Conservation (phyloP, 2,329 filamentous ascomycete genomes). For the Diaporthe sp. region DNA sequence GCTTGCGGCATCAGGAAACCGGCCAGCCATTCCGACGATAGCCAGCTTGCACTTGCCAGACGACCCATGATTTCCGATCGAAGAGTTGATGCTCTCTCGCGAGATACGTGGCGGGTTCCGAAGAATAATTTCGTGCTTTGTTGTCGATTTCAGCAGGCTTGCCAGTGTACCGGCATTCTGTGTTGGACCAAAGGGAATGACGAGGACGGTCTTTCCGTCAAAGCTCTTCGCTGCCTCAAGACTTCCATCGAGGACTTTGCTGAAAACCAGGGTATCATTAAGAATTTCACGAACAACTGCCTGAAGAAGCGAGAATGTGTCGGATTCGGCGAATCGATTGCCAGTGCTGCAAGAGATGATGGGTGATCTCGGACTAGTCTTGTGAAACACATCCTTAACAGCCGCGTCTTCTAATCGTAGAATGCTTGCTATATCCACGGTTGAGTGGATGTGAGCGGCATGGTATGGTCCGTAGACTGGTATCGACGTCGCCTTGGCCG, state of each 20-base stretch:
- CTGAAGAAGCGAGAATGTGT: constrained; percentile 58
- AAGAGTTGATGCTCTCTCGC: constrained; percentile 50
- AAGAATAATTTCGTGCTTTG: constrained; percentile 58
- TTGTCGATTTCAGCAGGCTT: constrained; percentile 57
- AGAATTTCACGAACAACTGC: constrained; percentile 63
- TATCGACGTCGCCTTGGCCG: constrained; percentile 60
- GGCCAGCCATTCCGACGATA: constrained; percentile 86
- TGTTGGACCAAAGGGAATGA: constrained; percentile 65
- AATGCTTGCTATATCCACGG: constrained; percentile 59
- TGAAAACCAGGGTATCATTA: constrained; percentile 62
- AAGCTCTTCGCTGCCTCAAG: constrained; percentile 58
- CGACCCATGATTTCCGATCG: constrained; percentile 62
- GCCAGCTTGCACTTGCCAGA: constrained; percentile 77
- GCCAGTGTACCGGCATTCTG: constrained; percentile 62
- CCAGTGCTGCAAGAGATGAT: constrained; percentile 67
- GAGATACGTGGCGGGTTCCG: constrained; percentile 53
- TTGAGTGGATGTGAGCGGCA: constrained; percentile 65
- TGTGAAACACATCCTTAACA: constrained; percentile 55
- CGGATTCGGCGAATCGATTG: constrained; percentile 54
- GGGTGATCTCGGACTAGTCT: constrained; percentile 59
- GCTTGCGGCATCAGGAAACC: constrained; percentile 80
- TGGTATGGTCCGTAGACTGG: constrained; percentile 71
- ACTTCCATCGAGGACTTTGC: constrained; percentile 63
- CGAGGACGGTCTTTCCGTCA: constrained; percentile 56
- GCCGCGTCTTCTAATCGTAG: constrained; percentile 58